Conservation (phyloP, 768 basidiomycete genomes). For the Psilocybe cyanescens region DNA sequence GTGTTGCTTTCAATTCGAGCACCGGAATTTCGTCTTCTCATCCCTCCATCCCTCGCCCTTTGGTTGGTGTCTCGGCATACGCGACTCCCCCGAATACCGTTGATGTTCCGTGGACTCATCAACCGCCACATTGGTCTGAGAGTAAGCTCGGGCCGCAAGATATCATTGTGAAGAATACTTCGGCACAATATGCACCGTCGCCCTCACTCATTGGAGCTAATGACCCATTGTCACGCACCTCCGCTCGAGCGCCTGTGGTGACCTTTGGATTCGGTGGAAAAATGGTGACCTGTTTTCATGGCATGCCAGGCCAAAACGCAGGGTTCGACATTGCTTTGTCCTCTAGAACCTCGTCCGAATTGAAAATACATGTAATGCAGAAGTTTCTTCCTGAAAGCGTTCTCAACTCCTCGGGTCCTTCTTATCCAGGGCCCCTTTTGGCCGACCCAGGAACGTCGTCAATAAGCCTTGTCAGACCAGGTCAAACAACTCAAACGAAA, state of each 20-base stretch:
- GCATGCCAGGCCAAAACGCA: slow-evolving; percentile 62
- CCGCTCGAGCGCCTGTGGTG: slow-evolving; percentile 75
- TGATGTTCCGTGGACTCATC: slow-evolving; percentile 16
- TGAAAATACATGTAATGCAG: slow-evolving; percentile 70
- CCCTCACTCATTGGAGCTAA: slow-evolving; percentile 83
- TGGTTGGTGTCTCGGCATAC: slow-evolving; percentile 2
- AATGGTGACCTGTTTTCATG: slow-evolving; percentile 87
- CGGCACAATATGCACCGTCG: slow-evolving; percentile 78
- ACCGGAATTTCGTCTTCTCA: slow-evolving; percentile 7
- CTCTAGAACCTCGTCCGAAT: slow-evolving; percentile 67
- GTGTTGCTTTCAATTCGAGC: slow-evolving; percentile 11
- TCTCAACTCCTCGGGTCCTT: slow-evolving; percentile 51
- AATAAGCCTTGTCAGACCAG: slow-evolving; percentile 71
- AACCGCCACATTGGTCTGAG: slow-evolving; percentile 11
- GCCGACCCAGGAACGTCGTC: slow-evolving; percentile 71
- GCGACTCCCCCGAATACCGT: not conserved
- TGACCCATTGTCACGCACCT: slow-evolving; percentile 77
- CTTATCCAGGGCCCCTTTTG: slow-evolving; percentile 89
- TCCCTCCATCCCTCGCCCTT: slow-evolving; percentile 3
- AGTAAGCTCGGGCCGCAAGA: slow-evolving; percentile 33
- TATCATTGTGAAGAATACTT: slow-evolving; percentile 39
- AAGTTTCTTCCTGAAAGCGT: slow-evolving; percentile 72
- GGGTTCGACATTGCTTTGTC: slow-evolving; percentile 81
- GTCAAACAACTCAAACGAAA: slow-evolving; percentile 68
- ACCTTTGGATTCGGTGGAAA: slow-evolving; percentile 96